Percentiles rank a stretch among this genome's conserved stretches.
phyloP scores from a whole-genome alignment of 805 yeast species.

The Kuraishia hungarica region DNA sequence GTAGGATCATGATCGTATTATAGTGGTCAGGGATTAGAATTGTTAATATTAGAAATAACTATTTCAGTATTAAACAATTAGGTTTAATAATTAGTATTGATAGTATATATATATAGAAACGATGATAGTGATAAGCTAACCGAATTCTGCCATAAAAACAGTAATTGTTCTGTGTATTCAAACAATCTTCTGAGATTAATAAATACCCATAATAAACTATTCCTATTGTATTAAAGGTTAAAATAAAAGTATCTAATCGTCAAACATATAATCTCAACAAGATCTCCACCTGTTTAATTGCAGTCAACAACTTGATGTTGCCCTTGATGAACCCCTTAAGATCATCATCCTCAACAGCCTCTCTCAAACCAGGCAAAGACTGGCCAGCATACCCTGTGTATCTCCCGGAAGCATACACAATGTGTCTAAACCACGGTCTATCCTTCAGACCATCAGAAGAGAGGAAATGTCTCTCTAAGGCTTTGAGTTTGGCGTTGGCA shows the following conservation, averaged over 20 bases:
- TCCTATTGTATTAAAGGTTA: too few species aligned
- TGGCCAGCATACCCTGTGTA: constrained; percentile 57
- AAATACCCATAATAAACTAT: too few species aligned
- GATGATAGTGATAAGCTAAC: too few species aligned
- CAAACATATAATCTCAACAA: background rate
- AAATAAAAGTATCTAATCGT: too few species aligned
- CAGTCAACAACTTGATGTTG: background rate
- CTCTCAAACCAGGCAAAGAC: constrained; percentile 45
- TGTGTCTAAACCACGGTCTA: constrained; percentile 51
- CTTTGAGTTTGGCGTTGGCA: constrained; percentile 30
- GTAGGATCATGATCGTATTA: background rate
- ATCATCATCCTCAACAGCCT: constrained; percentile 43
- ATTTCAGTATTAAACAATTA: too few species aligned
- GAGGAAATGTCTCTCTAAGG: constrained; percentile 37
- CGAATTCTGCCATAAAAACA: too few species aligned
- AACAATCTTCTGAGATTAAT: too few species aligned
- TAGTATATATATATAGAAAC: too few species aligned
- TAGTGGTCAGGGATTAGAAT: too few species aligned
- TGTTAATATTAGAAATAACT: too few species aligned
- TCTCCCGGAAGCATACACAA: constrained; percentile 48
- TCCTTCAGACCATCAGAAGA: constrained; percentile 37
- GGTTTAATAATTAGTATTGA: too few species aligned
- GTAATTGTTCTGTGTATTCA: too few species aligned
- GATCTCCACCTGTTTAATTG: background rate
- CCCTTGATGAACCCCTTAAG: constrained; percentile 21